Evolutionary conservation across 805 yeast species (phyloP), one percentile per base, ranked within the genome.

Genomic region (Cyberlindnera suaveolens): DNA sequence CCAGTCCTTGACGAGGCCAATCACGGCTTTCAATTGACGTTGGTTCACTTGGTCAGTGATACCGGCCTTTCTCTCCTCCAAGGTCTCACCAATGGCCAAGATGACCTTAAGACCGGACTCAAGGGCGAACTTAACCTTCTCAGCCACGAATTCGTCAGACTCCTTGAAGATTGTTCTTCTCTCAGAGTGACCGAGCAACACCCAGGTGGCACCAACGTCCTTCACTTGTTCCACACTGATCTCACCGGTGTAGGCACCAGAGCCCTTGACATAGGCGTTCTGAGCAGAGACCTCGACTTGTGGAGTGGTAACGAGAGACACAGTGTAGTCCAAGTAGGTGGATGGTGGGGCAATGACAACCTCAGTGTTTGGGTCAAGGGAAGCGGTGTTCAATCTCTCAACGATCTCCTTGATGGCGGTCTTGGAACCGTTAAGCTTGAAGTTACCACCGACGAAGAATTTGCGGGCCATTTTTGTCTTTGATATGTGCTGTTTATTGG

Each of bases 171-270:
- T 75, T 57, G 95, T 82, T 77, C 99, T 87, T 78, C 99, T 90
- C 78, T 93, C 99, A 51, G 96, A 87, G 80, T 93, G 99, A 61
- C 99, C 99, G 56, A 93, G 77, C 63, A 93, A 78, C 52, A 90
- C 95, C 97, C 97, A 93, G 51, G 77, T 78, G 56, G 88, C 93
- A 55, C 95, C 95, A 61, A 85, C 77, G 66, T 93, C 99, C 75
- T 85, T 83, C 65, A 91, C 68, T 71, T 87, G 85, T 48, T 76
- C 80, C 42, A 95, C 93, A 40, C 96, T 83, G 64, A 85, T 80
- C 75, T 93, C 99, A 68, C 99, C 99, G 52, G 99, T 93, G 86
- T 65, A 93, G 51, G 99, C 99, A 74, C 99, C 99, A 44, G 90
- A 77, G 52, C 80, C 81, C 79, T 88, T 88, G 65, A 74, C 70